Conservation (phyloP, 192 early-diverging fungal genomes). For the Phycomyces blakesleeanus region DNA sequence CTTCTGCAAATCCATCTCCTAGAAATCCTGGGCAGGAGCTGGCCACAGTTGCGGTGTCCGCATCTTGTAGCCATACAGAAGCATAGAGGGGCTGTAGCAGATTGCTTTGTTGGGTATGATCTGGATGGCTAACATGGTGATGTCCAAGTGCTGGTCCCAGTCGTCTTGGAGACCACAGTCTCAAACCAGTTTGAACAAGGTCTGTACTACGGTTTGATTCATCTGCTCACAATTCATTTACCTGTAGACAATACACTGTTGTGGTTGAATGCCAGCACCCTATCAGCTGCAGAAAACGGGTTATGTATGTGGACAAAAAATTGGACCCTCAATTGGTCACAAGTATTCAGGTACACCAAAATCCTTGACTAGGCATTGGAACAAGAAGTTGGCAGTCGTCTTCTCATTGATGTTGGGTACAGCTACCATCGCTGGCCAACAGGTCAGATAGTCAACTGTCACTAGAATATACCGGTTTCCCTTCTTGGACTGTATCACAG, state of each 20-base stretch:
- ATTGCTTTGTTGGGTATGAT: constrained; percentile 16
- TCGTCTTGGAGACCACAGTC: background rate
- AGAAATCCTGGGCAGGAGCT: background rate
- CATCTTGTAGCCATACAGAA: constrained; percentile 19
- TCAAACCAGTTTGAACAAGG: constrained; percentile 12
- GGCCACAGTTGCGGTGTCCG: constrained; percentile 9
- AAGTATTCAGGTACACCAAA: constrained; percentile 20
- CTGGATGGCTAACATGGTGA: constrained; percentile 5
- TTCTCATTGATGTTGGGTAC: constrained; percentile 3
- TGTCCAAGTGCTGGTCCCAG: constrained; percentile 6
- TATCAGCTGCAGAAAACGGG: background rate
- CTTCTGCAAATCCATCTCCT: constrained; percentile 1
- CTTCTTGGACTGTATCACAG: background rate
- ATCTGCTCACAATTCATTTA: constrained; percentile 16
- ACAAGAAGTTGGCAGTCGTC: constrained; percentile 1
- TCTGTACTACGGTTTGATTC: constrained; percentile 18
- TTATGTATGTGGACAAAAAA: constrained; percentile 6
- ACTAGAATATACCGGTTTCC: constrained; percentile 24
- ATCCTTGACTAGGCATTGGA: background rate
- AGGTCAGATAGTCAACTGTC: constrained; percentile 24
- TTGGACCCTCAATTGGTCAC: constrained; percentile 16
- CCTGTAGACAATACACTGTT: constrained; percentile 17
- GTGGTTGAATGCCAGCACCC: constrained; percentile 6
- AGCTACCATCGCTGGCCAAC: constrained; percentile 16
- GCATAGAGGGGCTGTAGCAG: constrained; percentile 1